Evolutionary conservation across 177 flowering plant species (phyloP).

Genomic region (Vitis hybrid): DNA sequence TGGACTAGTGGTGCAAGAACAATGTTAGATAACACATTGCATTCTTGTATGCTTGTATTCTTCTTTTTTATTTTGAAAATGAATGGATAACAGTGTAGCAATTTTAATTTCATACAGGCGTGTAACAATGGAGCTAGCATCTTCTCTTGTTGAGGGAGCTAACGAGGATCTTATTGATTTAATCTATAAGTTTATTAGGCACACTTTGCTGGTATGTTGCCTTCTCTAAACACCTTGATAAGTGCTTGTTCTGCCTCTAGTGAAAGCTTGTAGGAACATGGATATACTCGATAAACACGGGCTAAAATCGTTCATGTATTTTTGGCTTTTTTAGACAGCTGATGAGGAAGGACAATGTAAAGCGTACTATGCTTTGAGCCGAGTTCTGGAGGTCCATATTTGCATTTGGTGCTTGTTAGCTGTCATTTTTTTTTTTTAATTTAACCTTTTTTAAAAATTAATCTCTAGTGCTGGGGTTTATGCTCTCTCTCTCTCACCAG

Average conservation of each 20-base stretch:
- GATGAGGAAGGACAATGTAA: conserved; percentile 38
- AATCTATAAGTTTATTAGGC: conserved; percentile 45
- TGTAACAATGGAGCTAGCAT: conserved; percentile 62
- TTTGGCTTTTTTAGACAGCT: conserved; percentile 36
- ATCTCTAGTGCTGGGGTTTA: background rate
- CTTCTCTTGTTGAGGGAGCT: conserved; percentile 70
- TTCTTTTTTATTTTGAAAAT: too few species aligned
- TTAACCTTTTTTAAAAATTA: background rate
- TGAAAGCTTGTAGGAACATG: background rate
- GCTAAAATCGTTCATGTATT: conserved; percentile 6
- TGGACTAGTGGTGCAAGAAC: too few species aligned
- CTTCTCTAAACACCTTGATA: background rate
- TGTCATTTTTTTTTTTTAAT: conserved; percentile 1
- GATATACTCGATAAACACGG: background rate
- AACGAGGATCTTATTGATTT: conserved; percentile 58
- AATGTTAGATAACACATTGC: too few species aligned
- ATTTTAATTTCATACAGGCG: conserved; percentile 41
- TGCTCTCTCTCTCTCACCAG: background rate
- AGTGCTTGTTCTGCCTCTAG: background rate
- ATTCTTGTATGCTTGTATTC: too few species aligned
- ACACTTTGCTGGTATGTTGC: conserved; percentile 52
- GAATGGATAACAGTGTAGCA: background rate
- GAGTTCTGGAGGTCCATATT: conserved; percentile 66
- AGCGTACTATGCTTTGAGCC: conserved; percentile 63
- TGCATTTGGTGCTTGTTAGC: background rate